Percentiles rank a stretch among this genome's conserved stretches.
Evolutionary conservation across 371 early-diverging fungal species (phyloP).

Genomic region (Apophysomyces ossiformis): DNA sequence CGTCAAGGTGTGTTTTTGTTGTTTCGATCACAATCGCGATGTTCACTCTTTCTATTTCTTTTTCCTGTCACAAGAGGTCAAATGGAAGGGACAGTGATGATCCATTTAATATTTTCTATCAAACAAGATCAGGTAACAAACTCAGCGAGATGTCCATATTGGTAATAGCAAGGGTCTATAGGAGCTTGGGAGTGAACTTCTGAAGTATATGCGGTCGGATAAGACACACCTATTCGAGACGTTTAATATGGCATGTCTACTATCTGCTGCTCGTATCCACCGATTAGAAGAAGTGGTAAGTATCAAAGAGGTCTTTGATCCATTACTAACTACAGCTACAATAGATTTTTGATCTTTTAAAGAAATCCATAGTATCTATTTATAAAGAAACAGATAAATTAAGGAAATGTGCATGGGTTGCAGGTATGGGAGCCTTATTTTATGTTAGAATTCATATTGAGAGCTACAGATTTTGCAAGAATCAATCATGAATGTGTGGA

Average conservation of each 20-base stretch:
- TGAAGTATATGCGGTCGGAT: constrained; percentile 58
- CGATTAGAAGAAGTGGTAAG: constrained; percentile 59
- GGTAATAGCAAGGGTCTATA: constrained; percentile 1
- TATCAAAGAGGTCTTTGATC: neutral
- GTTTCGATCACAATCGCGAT: neutral
- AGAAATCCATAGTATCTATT: constrained; percentile 43
- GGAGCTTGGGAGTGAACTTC: constrained; percentile 60
- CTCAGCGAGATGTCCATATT: neutral
- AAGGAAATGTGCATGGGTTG: constrained; percentile 56
- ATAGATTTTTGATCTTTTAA: constrained; percentile 57
- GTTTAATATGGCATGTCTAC: constrained; percentile 58
- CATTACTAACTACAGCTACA: neutral
- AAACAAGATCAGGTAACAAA: constrained; percentile 61
- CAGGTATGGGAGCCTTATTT: constrained; percentile 29
- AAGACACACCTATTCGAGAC: constrained; percentile 47
- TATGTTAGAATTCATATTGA: neutral
- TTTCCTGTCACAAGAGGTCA: constrained; percentile 14
- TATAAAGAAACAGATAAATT: constrained; percentile 60
- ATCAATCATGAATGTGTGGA: constrained; percentile 17
- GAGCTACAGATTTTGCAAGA: constrained; percentile 23
- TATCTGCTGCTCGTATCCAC: constrained; percentile 65
- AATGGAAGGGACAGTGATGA: constrained; percentile 64
- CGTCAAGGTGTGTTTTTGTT: constrained; percentile 22
- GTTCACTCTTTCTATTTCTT: too few relatives aligned
- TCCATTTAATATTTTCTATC: constrained; percentile 66